A percentile compares a stretch with the other conserved stretches of the same genome.
Conservation (phyloP, 192 early-diverging fungal species). For the Backusella liffmaniae region DNA sequence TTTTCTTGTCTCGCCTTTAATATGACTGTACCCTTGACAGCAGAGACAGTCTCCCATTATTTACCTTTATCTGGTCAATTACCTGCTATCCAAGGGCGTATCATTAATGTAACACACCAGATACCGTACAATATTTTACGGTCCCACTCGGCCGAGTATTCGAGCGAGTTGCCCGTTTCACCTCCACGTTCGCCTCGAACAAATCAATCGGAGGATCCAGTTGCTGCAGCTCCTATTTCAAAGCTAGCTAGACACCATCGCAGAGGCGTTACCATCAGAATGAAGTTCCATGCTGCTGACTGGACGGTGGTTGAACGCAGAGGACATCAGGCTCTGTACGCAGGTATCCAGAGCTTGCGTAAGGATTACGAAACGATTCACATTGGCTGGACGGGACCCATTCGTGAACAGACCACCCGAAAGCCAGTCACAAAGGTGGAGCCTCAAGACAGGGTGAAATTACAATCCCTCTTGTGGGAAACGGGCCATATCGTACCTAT, state of each 20-base stretch:
- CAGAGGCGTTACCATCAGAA: constrained; percentile 16
- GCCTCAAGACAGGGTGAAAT: constrained; percentile 54
- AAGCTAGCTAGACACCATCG: constrained; percentile 29
- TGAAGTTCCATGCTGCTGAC: constrained; percentile 32
- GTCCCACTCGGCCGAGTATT: not conserved
- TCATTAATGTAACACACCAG: constrained; percentile 59
- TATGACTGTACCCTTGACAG: constrained; percentile 12
- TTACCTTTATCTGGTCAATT: constrained; percentile 27
- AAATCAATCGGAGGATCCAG: constrained; percentile 11
- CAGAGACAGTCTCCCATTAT: constrained; percentile 28
- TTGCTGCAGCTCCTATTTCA: constrained; percentile 25
- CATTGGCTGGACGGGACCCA: constrained; percentile 75
- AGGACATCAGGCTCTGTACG: constrained; percentile 89
- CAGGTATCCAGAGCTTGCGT: constrained; percentile 76
- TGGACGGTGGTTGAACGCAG: constrained; percentile 51
- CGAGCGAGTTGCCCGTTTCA: constrained; percentile 14
- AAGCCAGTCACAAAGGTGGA: constrained; percentile 46
- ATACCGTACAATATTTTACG: constrained; percentile 51
- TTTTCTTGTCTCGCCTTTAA: not conserved
- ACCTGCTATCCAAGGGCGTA: constrained; percentile 33
- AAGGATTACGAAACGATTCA: constrained; percentile 62
- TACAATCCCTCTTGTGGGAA: constrained; percentile 59
- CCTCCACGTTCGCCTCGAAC: not conserved
- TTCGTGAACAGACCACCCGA: constrained; percentile 44
- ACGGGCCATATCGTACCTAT: constrained; percentile 73